Conservation (phyloP, 208 protist genomes). For the Crithidia sp. region DNA sequence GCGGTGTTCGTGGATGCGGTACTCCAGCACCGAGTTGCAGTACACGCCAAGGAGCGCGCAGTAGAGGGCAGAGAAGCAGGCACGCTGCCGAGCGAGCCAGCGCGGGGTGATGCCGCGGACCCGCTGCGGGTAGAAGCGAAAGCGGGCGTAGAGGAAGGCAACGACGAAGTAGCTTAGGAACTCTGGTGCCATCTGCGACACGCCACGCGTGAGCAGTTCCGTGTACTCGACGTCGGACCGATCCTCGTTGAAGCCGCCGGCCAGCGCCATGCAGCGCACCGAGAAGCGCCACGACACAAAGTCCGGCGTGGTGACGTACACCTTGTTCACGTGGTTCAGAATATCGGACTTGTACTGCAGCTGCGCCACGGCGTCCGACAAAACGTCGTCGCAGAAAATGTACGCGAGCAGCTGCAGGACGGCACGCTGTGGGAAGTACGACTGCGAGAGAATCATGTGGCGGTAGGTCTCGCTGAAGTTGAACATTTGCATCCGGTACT, state of each 20-base stretch:
- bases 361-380: constrained; percentile 86
- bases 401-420: constrained; percentile 83
- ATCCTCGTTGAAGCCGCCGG: constrained; percentile 89
- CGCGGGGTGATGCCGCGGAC: constrained; percentile 77
- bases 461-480: constrained; percentile 90
- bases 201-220: constrained; percentile 64
- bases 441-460: constrained; percentile 88
- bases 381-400: constrained; percentile 87
- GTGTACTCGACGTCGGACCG: constrained; percentile 88
- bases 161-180: constrained; percentile 82
- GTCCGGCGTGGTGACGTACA: constrained; percentile 84
- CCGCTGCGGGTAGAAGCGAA: constrained; percentile 81
- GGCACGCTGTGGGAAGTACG: constrained; percentile 85
- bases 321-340: constrained; percentile 86
- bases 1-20: constrained; percentile 77
- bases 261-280: constrained; percentile 86
- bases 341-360: constrained; percentile 93
- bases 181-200: constrained; percentile 77
- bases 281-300: constrained; percentile 91
- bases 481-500: constrained; percentile 87
- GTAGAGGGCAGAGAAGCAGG: constrained; percentile 76
- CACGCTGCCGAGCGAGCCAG: constrained; percentile 82
- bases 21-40: constrained; percentile 76
- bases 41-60: constrained; percentile 73
- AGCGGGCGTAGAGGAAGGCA: constrained; percentile 82